A percentile compares a stretch with the other conserved stretches of the same genome.
These are phyloP conservation scores for Diaporthe sp. DNA, from an alignment of 2,329 filamentous ascomycete species.

Conservation along the genomic window DNA sequence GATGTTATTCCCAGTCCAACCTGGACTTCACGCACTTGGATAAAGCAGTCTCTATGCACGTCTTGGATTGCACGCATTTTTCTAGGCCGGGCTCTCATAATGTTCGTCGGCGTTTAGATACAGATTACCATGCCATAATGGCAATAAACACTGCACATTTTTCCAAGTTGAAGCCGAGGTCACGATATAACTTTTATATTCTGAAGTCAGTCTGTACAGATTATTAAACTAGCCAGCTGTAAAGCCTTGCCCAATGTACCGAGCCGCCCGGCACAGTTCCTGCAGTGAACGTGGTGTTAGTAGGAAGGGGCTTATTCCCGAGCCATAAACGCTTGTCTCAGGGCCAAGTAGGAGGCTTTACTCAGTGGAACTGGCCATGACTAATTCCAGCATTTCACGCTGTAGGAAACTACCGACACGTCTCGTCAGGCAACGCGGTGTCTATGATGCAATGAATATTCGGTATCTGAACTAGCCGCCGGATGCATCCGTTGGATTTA, in stretches of 20 bases:
- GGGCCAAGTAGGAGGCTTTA: background rate
- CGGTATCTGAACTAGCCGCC: background rate
- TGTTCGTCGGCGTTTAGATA: background rate
- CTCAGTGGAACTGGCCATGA: background rate
- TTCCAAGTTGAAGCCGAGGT: too few relatives aligned
- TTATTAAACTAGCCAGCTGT: too few relatives aligned
- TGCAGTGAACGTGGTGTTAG: too few relatives aligned
- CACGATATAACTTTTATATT: too few relatives aligned
- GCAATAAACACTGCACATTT: too few relatives aligned
- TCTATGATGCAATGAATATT: constrained; percentile 19
- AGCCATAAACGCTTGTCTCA: too few relatives aligned
- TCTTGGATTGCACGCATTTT: background rate
- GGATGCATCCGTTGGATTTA: background rate
- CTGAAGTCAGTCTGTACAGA: too few relatives aligned
- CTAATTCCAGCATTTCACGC: background rate
- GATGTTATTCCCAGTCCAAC: background rate
- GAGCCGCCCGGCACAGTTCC: too few relatives aligned
- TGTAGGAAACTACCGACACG: background rate
- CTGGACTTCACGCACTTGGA: background rate
- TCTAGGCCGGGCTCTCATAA: background rate
- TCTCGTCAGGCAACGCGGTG: background rate
- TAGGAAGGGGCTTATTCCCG: too few relatives aligned
- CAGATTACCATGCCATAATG: background rate
- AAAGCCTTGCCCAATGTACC: too few relatives aligned
- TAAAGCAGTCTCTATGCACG: background rate